Evolutionary conservation across 2,329 filamentous ascomycete species (phyloP), one percentile per base, ranked within the genome.

Genomic region (Nemania sp.): DNA sequence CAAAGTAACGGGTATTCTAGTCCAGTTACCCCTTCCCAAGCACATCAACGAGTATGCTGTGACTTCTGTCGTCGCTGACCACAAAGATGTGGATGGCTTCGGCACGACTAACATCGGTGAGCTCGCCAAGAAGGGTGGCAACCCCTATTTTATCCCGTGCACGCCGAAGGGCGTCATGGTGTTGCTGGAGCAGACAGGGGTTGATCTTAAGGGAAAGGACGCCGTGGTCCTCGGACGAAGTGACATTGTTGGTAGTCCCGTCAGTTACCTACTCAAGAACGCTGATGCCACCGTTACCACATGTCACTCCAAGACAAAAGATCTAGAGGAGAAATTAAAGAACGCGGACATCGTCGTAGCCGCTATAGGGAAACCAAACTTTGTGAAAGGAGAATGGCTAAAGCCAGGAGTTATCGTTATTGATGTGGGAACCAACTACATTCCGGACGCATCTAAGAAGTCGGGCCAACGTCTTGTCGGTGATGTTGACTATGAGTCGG

Each of bases 11-110:
- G 96, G 96, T 73, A 93, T 99, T 75, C 87, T 99, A 67, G 94
- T 99, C 53, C 96, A 99, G 82, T 83, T 99, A 67, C 96, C 96
- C 43, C 85, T 99, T 22, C 96, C 96, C 20, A 89, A 89, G 75
- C 92, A 97, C 80, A 90, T 99, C 76, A 93, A 94, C 67, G 96
- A 99, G 84, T 93, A 97, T 79, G 85, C 87, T 49, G 86, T 99
- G 77, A 99, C 96, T 35, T 97, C 94, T 56, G 91, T 93, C 22
- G 96, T 99, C 20, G 87, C 92, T 51, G 92, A 95, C 76, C 92
- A 96, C 81, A 99, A 99, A 83, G 96, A 99, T 84, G 96, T 99
- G 59, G 96, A 99, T 82, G 96, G 96, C 60, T 99, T 99, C 78
- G 95, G 96, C 64, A 91, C 93, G 64, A 88, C 87, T 77, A 99